These are phyloP conservation scores for Globisporangium cederbergense DNA, from an alignment of 352 stramenopile genomes.

Conservation along the genomic window DNA sequence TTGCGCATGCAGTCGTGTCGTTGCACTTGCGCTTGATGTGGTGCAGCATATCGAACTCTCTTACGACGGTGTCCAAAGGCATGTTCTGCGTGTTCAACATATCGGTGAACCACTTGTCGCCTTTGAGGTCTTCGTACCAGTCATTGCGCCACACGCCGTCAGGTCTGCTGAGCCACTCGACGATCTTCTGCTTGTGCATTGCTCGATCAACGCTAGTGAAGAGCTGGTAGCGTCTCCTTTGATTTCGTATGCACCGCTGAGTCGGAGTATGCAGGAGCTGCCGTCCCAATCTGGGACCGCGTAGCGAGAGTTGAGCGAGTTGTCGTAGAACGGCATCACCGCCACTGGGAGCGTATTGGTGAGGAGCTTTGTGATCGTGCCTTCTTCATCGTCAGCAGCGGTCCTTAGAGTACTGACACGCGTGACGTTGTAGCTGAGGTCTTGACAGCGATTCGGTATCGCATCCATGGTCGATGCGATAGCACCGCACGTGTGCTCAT, in stretches of 20 bases:
- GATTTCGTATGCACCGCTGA: conserved; percentile 22
- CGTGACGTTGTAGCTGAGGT: conserved; percentile 26
- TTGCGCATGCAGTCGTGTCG: not conserved
- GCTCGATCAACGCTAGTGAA: not conserved
- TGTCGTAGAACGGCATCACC: conserved; percentile 41
- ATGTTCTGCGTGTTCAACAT: not conserved
- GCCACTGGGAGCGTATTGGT: conserved; percentile 32
- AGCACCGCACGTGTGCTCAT: conserved; percentile 8
- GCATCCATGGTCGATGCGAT: conserved; percentile 19
- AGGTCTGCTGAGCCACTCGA: not conserved
- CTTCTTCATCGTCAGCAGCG: conserved; percentile 3
- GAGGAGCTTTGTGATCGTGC: too few species aligned
- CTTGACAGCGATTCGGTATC: conserved; percentile 16
- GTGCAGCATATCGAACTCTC: conserved; percentile 5
- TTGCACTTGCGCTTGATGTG: conserved; percentile 5
- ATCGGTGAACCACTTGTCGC: conserved; percentile 8
- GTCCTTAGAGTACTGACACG: conserved; percentile 19
- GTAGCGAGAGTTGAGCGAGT: conserved; percentile 21
- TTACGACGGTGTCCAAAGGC: not conserved
- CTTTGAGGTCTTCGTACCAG: conserved; percentile 12
- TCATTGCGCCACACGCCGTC: conserved; percentile 8
- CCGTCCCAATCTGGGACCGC: conserved; percentile 30
- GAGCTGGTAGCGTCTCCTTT: not conserved
- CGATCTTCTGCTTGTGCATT: not conserved
- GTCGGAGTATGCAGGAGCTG: conserved; percentile 25